A percentile compares a stretch with the other conserved stretches of the same genome.
Conservation (phyloP, 2,329 filamentous ascomycete genomes). For the Penicillium sp. region DNA sequence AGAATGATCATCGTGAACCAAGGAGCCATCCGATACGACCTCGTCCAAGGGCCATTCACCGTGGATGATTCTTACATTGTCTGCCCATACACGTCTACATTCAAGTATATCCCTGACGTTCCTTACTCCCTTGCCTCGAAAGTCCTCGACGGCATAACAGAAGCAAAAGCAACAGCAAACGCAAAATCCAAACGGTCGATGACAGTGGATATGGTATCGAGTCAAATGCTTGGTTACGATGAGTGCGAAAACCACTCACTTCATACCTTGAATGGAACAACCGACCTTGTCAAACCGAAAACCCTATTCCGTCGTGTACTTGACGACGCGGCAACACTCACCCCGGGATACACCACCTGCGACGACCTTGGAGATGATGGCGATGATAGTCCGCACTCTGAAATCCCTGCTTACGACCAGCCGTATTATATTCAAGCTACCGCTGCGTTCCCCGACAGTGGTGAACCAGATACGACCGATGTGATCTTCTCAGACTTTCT, state of each 20-base stretch:
- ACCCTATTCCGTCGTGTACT: constrained; percentile 6
- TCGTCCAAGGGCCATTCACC: constrained; percentile 65
- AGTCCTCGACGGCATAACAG: constrained; percentile 1
- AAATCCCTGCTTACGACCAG: neutral
- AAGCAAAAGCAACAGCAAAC: neutral
- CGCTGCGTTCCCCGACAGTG: constrained; percentile 2
- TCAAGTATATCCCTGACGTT: constrained; percentile 6
- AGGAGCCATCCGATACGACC: constrained; percentile 62
- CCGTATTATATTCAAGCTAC: constrained; percentile 4
- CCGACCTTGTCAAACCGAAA: constrained; percentile 5
- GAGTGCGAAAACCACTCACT: constrained; percentile 6
- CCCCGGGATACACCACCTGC: constrained; percentile 6
- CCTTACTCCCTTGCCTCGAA: constrained; percentile 7
- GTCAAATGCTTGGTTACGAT: constrained; percentile 7
- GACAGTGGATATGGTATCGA: constrained; percentile 5
- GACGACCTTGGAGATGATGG: constrained; percentile 11
- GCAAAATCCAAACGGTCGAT: neutral
- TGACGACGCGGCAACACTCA: neutral
- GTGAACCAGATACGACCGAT: constrained; percentile 4
- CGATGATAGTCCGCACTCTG: constrained; percentile 8
- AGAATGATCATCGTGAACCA: constrained; percentile 63
- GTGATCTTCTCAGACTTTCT: constrained; percentile 10
- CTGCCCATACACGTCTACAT: constrained; percentile 3
- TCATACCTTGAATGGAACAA: neutral
- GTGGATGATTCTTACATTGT: constrained; percentile 35